Evolutionary conservation across 495 filamentous ascomycete genomes (phyloP), one percentile per base, ranked within the genome.

Genomic region (Umbilicaria muhlenbergii): DNA sequence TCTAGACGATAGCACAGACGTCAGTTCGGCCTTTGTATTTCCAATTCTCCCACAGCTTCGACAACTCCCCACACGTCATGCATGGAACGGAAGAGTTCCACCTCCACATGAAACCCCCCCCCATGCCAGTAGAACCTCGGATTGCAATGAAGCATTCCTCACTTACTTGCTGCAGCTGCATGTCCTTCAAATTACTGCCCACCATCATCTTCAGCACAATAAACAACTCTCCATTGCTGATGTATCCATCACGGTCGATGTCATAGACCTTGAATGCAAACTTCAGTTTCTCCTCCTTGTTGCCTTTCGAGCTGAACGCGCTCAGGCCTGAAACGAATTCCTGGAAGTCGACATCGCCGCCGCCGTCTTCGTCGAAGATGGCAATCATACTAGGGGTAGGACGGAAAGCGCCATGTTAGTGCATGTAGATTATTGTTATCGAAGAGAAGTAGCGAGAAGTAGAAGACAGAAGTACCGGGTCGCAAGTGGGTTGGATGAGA

Each of bases 141-240:
- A 16, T 8, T 19, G 36, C 7, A 7, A 16, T 16, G 15, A 8
- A 19, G 18, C 36, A 37, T 5, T 37, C 7, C 18, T 5, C 15
- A 37, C 18, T 37, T 56, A 73, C 70, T 64, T 89, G 91, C 65
- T 99, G 91, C 63, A 99, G 66, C 65, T 99, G 91, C 65, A 93
- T 81, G 59, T 99, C 92, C 74, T 99, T 99, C 57, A 99, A 66
- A 65, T 99, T 99, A 67, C 86, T 95, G 37, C 91, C 91, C 48
- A 99, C 91, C 91, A 99, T 99, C 91, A 99, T 99, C 78, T 99
- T 99, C 50, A 99, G 70, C 55, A 99, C 91, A 57, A 99, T 95
- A 61, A 96, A 99, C 36, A 99, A 71, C 68, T 99, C 91, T 47
- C 91, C 91, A 64, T 99, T 99, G 66, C 83, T 91, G 54, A 99